These are phyloP conservation scores for Ophiostoma pallidulum DNA, from an alignment of 2,329 filamentous ascomycete species.

Conservation along the genomic window DNA sequence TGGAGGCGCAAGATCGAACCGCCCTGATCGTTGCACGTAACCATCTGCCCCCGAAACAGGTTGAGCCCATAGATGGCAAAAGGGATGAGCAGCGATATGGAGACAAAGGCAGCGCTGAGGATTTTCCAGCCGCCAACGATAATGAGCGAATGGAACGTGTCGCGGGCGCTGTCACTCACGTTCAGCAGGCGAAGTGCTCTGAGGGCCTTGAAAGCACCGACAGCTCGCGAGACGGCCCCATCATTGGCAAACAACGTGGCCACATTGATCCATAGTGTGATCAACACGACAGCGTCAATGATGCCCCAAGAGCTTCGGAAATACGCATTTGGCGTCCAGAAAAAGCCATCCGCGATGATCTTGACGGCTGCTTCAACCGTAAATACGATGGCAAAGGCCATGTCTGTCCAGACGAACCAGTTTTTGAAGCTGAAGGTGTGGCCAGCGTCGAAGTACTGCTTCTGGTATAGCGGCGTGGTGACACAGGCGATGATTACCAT, in stretches of 20 bases:
- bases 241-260: constrained; percentile 72
- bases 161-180: constrained; percentile 87
- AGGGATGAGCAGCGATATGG: constrained; percentile 84
- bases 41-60: constrained; percentile 75
- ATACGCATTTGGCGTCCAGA: constrained; percentile 96
- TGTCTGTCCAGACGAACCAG: constrained; percentile 94
- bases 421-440: constrained; percentile 53
- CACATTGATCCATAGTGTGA: constrained; percentile 95
- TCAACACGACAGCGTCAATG: constrained; percentile 82
- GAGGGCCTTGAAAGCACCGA: constrained; percentile 94
- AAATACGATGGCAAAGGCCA: constrained; percentile 82
- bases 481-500: constrained; percentile 97
- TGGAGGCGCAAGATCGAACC: constrained; percentile 48
- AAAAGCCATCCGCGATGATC: constrained; percentile 86
- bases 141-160: constrained; percentile 95
- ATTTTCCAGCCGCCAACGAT: constrained; percentile 93
- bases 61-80: constrained; percentile 96
- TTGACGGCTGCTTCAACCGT: constrained; percentile 82
- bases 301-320: constrained; percentile 94
- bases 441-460: constrained; percentile 63
- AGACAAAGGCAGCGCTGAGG: constrained; percentile 84
- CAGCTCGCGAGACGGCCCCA: constrained; percentile 75
- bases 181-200: constrained; percentile 86
- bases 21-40: constrained; percentile 65
- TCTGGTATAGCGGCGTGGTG: constrained; percentile 90